A percentile compares a stretch with the other conserved stretches of the same genome.
Evolutionary conservation across 1,139 yeast genomes (phyloP).

Genomic region (Magnusiomyces paraingens): DNA sequence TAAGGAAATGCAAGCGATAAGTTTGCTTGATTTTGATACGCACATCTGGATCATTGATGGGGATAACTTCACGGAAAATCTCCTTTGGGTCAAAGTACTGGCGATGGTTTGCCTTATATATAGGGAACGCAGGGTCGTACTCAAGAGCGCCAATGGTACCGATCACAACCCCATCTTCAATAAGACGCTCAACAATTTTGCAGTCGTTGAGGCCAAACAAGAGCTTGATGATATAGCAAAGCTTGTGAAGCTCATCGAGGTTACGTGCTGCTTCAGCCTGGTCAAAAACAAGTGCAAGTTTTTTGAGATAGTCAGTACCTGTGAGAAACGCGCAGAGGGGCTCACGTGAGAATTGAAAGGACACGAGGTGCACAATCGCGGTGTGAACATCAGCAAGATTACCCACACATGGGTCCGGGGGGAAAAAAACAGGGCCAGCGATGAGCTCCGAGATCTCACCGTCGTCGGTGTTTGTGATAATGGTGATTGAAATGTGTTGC

Average conservation of each 20-base stretch:
- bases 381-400: slow-evolving; percentile 41
- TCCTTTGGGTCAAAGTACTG: slow-evolving; percentile 52
- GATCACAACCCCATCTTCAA: slow-evolving; percentile 53
- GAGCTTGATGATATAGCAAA: slow-evolving; percentile 69
- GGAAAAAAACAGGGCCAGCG: slow-evolving; percentile 72
- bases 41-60: slow-evolving; percentile 47
- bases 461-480: slow-evolving; percentile 44
- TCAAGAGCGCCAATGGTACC: slow-evolving; percentile 80
- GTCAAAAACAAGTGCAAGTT: slow-evolving; percentile 48
- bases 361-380: slow-evolving; percentile 31
- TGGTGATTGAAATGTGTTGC: slow-evolving; percentile 65
- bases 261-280: slow-evolving; percentile 48
- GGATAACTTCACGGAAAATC: slow-evolving; percentile 65
- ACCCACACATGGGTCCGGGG: slow-evolving; percentile 47
- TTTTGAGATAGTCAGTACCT: slow-evolving; percentile 43
- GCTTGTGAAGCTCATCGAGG: slow-evolving; percentile 49
- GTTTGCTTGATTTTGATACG: slow-evolving; percentile 61
- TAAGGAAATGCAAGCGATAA: slow-evolving; percentile 68
- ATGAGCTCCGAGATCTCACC: slow-evolving; percentile 65
- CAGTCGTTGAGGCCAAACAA: slow-evolving; percentile 62
- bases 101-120: slow-evolving; percentile 71
- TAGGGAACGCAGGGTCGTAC: slow-evolving; percentile 83
- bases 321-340: slow-evolving; percentile 28
- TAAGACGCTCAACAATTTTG: slow-evolving; percentile 56
- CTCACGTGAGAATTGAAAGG: slow-evolving; percentile 31